These are phyloP conservation scores for Phytophthora fragariaefolia DNA, from an alignment of 352 stramenopile genomes.

Conservation along the genomic window DNA sequence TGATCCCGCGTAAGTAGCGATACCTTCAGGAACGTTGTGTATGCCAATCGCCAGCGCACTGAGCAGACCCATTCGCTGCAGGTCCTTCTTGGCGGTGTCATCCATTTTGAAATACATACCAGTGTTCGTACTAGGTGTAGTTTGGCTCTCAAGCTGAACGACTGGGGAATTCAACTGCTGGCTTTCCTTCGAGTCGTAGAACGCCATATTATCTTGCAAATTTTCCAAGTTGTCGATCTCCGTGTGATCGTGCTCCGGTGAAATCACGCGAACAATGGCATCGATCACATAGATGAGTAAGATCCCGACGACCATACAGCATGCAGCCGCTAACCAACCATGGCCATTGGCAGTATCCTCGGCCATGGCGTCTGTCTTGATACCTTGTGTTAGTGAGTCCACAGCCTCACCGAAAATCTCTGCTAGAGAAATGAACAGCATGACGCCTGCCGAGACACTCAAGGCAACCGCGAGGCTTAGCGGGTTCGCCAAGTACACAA, in stretches of 20 bases:
- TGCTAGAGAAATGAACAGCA: slow-evolving; percentile 73
- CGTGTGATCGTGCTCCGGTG: slow-evolving; percentile 30
- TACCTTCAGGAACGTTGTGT: slow-evolving; percentile 97
- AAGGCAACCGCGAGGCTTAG: slow-evolving; percentile 53
- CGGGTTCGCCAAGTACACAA: slow-evolving; percentile 56
- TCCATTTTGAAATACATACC: slow-evolving; percentile 40
- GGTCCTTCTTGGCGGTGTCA: slow-evolving; percentile 37
- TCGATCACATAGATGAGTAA: slow-evolving; percentile 51
- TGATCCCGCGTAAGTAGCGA: slow-evolving; percentile 94
- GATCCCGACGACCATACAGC: slow-evolving; percentile 86
- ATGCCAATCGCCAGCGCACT: slow-evolving; percentile 94
- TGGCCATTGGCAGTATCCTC: slow-evolving; percentile 38
- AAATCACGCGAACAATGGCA: slow-evolving; percentile 38
- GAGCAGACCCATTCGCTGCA: slow-evolving; percentile 90
- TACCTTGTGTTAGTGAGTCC: slow-evolving; percentile 28
- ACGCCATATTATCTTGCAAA: slow-evolving; percentile 30
- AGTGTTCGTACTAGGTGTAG: slow-evolving; percentile 30
- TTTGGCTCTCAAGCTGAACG: slow-evolving; percentile 35
- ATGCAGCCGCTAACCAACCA: slow-evolving; percentile 77
- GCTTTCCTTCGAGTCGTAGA: slow-evolving; percentile 29
- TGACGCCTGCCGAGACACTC: slow-evolving; percentile 60
- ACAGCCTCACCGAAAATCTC: slow-evolving; percentile 61
- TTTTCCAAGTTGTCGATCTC: slow-evolving; percentile 41
- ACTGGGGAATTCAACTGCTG: slow-evolving; percentile 4
- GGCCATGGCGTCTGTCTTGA: slow-evolving; percentile 44